phyloP scores from a whole-genome alignment of 768 basidiomycete species.

The Agrocybe chaxingu region DNA sequence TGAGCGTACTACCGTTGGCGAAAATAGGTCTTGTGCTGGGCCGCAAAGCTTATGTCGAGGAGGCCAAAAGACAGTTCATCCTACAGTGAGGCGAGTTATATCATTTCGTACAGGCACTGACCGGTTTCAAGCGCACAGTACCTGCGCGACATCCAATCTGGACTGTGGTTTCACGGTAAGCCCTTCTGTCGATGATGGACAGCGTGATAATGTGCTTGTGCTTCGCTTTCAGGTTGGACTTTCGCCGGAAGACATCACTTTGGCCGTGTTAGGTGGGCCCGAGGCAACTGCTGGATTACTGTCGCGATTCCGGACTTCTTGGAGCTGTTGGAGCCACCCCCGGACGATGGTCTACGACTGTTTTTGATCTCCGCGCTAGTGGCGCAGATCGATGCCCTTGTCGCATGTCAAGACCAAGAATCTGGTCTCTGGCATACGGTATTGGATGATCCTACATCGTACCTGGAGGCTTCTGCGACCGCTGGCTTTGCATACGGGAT shows the following conservation, averaged over 20 bases:
- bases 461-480: slow-evolving; percentile 47
- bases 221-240: slow-evolving; percentile 32
- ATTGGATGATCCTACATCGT: slow-evolving; percentile 46
- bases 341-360: slow-evolving; percentile 37
- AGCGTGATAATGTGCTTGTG: not conserved
- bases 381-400: slow-evolving; percentile 46
- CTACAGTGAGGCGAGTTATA: slow-evolving; percentile 33
- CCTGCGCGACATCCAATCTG: slow-evolving; percentile 39
- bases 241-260: slow-evolving; percentile 46
- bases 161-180: slow-evolving; percentile 48
- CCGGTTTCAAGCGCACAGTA: slow-evolving; percentile 34
- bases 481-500: slow-evolving; percentile 50
- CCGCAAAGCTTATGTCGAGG: slow-evolving; percentile 47
- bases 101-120: not conserved
- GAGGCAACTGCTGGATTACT: slow-evolving; percentile 56
- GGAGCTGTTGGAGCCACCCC: slow-evolving; percentile 37
- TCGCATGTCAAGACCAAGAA: slow-evolving; percentile 38
- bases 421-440: slow-evolving; percentile 56
- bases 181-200: not conserved
- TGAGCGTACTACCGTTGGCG: slow-evolving; percentile 52
- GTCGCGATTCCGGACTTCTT: slow-evolving; percentile 47
- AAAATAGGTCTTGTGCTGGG: slow-evolving; percentile 55
- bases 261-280: slow-evolving; percentile 46
- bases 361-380: slow-evolving; percentile 38
- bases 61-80: slow-evolving; percentile 50